Evolutionary conservation across 345 rosid species (phyloP), one percentile per base, ranked within the genome.

Genomic region (Chamaenerion angustifolium): DNA sequence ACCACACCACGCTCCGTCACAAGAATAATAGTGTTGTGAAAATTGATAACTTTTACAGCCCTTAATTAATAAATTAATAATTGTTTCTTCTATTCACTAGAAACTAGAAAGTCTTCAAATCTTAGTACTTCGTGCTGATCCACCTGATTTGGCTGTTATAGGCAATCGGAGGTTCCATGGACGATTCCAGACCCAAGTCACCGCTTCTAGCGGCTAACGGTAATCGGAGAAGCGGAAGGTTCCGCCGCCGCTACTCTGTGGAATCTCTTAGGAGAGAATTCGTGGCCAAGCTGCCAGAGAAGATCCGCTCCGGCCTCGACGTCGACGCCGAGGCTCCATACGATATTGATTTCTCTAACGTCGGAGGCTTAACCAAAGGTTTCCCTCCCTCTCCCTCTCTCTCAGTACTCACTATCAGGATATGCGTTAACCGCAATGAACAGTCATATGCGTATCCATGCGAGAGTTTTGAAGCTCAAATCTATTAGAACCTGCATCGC

Each of bases 221-320:
- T n/a, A 56, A 42, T 44, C 42, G 40, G 56, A 46, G 61, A 40
- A 44, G 61, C 50, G 70, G 58, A 10, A 18, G 62, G 19, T 53
- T 63, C 27, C 53, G 43, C 46, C 56, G 69, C 37, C 42, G 56
- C 7, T 57, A 72, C 56, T 82, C 82, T 14, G 75, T 70, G 12
- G 56, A 40, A 57, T 4, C 71, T 0, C 66, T 82, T n/a, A 64
- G 72, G 62, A 51, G 14, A 17, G 86, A 78, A 1, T 86, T 90
- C 59, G 31, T 83, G 27, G 63, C 71, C 1, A 71, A 69, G 27
- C 64, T 90, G 66, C 92, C 95, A 4, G 76, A 58, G 1, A 83
- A 83, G 62, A 72, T 86, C 55, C 77, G 75, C 14, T 64, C 73
- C 23, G 63, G 67, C 13, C 19, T 78, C 16, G 87, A 83, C 60